These are phyloP conservation scores for Fagopyrum esculentum DNA, from an alignment of 148 eudicot genomes.

Conservation along the genomic window DNA sequence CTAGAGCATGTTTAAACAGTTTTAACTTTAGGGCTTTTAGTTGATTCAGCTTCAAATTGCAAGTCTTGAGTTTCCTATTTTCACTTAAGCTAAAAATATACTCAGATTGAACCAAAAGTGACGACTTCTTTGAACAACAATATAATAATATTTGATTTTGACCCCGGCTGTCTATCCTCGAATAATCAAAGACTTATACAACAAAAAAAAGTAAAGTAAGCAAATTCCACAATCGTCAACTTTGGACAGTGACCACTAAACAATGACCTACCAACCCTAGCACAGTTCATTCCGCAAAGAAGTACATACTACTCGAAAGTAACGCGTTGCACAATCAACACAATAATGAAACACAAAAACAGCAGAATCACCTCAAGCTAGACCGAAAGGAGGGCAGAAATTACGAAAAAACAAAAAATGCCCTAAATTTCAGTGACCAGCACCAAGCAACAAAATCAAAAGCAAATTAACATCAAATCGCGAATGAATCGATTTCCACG, in stretches of 20 bases:
- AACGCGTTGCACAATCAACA: background rate
- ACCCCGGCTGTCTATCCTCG: background rate
- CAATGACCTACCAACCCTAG: conserved; percentile 10
- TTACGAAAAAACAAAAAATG: background rate
- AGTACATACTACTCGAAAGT: background rate
- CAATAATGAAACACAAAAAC: background rate
- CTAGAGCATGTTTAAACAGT: background rate
- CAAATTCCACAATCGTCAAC: background rate
- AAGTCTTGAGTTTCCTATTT: background rate
- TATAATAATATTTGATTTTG: conserved; percentile 10
- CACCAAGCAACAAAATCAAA: background rate
- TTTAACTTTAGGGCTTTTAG: background rate
- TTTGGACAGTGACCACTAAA: background rate
- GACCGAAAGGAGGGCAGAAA: background rate
- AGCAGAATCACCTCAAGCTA: background rate
- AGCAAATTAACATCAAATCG: background rate
- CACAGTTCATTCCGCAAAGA: background rate
- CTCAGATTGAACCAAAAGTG: background rate
- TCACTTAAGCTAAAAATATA: background rate
- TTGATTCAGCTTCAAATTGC: background rate
- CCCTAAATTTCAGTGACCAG: conserved; percentile 6
- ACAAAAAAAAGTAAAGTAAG: background rate
- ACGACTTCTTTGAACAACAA: background rate
- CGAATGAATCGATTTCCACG: background rate
- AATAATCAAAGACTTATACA: background rate